Conservation (phyloP, 2,329 filamentous ascomycete species). For the Penicillium italicum region DNA sequence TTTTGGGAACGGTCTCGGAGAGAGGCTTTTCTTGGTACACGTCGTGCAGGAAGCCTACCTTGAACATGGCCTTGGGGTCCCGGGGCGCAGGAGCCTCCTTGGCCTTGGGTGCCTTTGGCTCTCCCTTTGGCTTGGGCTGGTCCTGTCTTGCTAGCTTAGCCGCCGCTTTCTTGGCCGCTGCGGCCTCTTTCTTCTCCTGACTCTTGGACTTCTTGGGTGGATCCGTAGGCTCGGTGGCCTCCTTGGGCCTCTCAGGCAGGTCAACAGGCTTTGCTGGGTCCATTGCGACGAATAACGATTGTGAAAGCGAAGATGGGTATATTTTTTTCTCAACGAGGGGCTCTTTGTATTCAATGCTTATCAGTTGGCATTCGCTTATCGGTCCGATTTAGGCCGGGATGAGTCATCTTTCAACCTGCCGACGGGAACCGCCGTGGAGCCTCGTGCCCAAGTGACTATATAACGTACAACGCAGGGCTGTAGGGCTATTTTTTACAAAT, state of each 20-base stretch:
- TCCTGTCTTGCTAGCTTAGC: slow-evolving; percentile 10
- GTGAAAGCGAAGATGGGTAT: slow-evolving; percentile 8
- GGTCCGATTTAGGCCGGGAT: slow-evolving; percentile 27
- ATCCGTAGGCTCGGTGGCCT: slow-evolving; percentile 9
- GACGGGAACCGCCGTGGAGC: neutral
- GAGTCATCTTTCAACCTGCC: slow-evolving; percentile 16
- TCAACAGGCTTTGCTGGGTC: slow-evolving; percentile 26
- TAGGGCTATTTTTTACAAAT: neutral
- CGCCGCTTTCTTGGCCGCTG: slow-evolving; percentile 23
- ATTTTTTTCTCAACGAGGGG: slow-evolving; percentile 21
- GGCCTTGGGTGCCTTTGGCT: slow-evolving; percentile 29
- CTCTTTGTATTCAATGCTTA: slow-evolving; percentile 22
- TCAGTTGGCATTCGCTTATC: slow-evolving; percentile 28
- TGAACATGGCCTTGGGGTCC: slow-evolving; percentile 67
- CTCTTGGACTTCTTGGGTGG: slow-evolving; percentile 48
- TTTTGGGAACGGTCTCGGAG: slow-evolving; percentile 33
- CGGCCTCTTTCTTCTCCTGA: slow-evolving; percentile 33
- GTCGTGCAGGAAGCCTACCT: slow-evolving; percentile 69
- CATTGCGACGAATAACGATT: slow-evolving; percentile 16
- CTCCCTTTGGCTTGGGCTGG: slow-evolving; percentile 6
- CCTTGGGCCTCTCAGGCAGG: slow-evolving; percentile 25
- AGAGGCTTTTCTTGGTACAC: slow-evolving; percentile 65
- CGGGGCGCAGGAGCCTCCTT: slow-evolving; percentile 30
- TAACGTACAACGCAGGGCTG: neutral
- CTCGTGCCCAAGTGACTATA: neutral